These are phyloP conservation scores for Claviceps spartinae DNA, from an alignment of 2,329 filamentous ascomycete species.

Conservation along the genomic window DNA sequence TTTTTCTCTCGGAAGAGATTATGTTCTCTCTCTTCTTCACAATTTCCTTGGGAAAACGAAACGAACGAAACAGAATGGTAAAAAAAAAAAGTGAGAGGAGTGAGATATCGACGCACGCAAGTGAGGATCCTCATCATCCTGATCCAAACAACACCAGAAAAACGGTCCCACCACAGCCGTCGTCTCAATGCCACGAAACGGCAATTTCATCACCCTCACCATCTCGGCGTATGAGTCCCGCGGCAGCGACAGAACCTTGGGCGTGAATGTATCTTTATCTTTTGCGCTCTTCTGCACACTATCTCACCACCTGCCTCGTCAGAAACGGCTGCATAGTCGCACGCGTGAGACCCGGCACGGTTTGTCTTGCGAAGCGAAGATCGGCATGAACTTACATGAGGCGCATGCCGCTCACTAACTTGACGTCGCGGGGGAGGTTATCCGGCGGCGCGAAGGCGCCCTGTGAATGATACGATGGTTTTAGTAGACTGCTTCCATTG, in stretches of 20 bases:
- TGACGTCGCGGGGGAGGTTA: constrained; percentile 27
- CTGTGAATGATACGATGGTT: constrained; percentile 17
- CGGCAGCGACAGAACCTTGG: constrained; percentile 39
- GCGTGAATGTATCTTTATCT: constrained; percentile 43
- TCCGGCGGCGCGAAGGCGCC: constrained; percentile 37
- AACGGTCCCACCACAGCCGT: constrained; percentile 47
- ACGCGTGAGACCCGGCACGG: no score
- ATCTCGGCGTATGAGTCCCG: constrained; percentile 39
- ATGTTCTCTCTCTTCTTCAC: no score
- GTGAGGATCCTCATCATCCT: constrained; percentile 42
- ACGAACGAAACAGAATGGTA: background rate
- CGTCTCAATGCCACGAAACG: constrained; percentile 44
- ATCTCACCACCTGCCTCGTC: background rate
- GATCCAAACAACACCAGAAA: constrained; percentile 46
- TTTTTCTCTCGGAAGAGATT: no score
- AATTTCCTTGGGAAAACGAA: no score
- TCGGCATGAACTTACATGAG: constrained; percentile 32
- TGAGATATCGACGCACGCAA: constrained; percentile 31
- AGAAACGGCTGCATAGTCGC: background rate
- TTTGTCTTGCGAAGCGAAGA: no score
- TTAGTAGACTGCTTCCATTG: no score
- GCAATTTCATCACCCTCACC: constrained; percentile 39
- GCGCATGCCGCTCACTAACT: constrained; percentile 36
- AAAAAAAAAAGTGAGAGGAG: background rate
- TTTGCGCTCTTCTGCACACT: constrained; percentile 44